These are phyloP conservation scores for Saccharomycopsis olivae DNA, from an alignment of 805 yeast species.

Conservation along the genomic window DNA sequence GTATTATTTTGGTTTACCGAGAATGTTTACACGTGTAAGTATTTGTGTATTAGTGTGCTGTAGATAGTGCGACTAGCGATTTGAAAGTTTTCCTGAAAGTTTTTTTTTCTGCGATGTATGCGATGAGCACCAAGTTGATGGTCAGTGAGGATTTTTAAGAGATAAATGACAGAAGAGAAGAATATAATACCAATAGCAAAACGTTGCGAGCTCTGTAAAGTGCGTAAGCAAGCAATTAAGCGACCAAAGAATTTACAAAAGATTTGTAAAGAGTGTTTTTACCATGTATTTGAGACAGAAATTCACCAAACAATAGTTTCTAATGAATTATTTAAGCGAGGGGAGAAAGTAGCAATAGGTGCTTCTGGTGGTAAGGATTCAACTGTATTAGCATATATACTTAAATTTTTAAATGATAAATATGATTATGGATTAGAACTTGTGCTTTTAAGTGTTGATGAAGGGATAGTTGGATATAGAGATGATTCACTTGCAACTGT, in stretches of 20 bases:
- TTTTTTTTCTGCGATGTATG: too few relatives aligned
- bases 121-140: too few relatives aligned
- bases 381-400: slow-evolving; percentile 82
- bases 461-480: slow-evolving; percentile 93
- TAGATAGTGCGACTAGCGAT: too few relatives aligned
- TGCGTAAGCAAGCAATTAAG: slow-evolving; percentile 74
- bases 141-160: too few relatives aligned
- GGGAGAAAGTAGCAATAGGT: slow-evolving; percentile 91
- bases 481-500: slow-evolving; percentile 97
- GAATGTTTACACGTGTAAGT: too few relatives aligned
- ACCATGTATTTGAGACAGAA: slow-evolving; percentile 85
- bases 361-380: slow-evolving; percentile 99
- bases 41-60: too few relatives aligned
- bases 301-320: slow-evolving; percentile 79
- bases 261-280: slow-evolving; percentile 86
- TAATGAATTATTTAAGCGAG: slow-evolving; percentile 59
- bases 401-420: slow-evolving; percentile 81
- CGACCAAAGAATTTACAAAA: slow-evolving; percentile 89
- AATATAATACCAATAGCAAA: neutral
- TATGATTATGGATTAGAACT: slow-evolving; percentile 81
- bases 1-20: too few relatives aligned
- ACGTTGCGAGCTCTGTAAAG: slow-evolving; percentile 71
- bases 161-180: too few relatives aligned
- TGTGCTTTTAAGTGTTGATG: slow-evolving; percentile 81
- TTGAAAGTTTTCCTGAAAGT: too few relatives aligned